Evolutionary conservation across 2,329 filamentous ascomycete species (phyloP), one percentile per base, ranked within the genome.

Genomic region (Aureobasidium subglaciale): DNA sequence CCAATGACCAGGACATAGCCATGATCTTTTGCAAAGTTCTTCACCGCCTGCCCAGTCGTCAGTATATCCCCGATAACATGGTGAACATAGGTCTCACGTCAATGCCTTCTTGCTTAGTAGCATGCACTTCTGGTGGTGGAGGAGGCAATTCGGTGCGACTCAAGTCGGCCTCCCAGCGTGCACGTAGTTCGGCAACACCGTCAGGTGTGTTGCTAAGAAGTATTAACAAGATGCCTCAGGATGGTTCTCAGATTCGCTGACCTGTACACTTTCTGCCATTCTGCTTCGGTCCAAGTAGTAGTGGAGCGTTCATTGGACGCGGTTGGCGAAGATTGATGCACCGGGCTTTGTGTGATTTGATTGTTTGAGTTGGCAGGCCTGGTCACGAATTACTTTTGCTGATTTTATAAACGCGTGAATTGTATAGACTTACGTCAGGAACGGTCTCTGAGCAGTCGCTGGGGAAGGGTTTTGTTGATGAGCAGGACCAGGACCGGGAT

Each of bases 1-100:
- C 59, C 60, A 20, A 62, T 60, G 34, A 61, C 60, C 13, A 62
- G 56, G 20, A 56, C 56, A 37, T 60, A 62, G 29, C 58, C 58
- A 43, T 62, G 49, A 22, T 60, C 37, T 32, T 57, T 56, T 29
- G 60, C 59, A 18, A 61, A 62, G 5, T 46, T 34, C 45, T 61
- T 62, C 37, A 55, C 60, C 8, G 50, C 50, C 50, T 54, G 20
- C 8, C 2, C 5, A 16, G 29, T 25, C 5, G 15, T 52, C 25
- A 52, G 48, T 10, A n/a, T 40, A n/a, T n/a, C n/a, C n/a, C n/a
- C n/a, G n/a, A n/a, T n/a, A n/a, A n/a, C n/a, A n/a, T n/a, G n/a
- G n/a, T n/a, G n/a, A n/a, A n/a, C n/a, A n/a, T n/a, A 18, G 3
- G 4, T 13, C 50, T 34, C 15, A 37, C 46, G 40, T 57, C 56